Evolutionary conservation across 352 stramenopile genomes (phyloP).

Genomic region (Globisporangium okanoganense): DNA sequence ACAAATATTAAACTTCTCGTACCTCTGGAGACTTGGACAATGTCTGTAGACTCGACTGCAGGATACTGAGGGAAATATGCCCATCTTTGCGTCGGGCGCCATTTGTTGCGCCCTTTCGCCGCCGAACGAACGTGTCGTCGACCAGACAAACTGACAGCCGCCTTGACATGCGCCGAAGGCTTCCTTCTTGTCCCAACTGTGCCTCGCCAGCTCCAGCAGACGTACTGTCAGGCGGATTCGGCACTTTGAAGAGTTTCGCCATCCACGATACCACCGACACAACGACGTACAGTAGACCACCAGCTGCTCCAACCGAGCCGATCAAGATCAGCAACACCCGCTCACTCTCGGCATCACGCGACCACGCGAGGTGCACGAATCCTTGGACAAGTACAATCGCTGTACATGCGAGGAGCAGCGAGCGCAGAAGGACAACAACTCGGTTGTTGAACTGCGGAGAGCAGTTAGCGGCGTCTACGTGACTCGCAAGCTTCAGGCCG

Average conservation of each 20-base stretch:
- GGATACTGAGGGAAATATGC: conserved; percentile 1
- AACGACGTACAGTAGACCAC: not conserved
- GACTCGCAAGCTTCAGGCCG: not conserved
- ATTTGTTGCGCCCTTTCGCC: not conserved
- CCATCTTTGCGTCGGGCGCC: too few relatives aligned
- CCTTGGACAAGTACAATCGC: conserved; percentile 11
- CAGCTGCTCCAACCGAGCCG: not conserved
- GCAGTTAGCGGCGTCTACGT: not conserved
- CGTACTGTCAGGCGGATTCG: too few relatives aligned
- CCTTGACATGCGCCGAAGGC: conserved; percentile 5
- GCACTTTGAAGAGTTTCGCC: not conserved
- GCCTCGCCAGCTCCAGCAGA: not conserved
- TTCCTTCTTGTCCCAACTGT: not conserved
- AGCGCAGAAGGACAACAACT: not conserved
- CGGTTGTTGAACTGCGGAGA: not conserved
- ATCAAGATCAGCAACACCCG: conserved; percentile 7
- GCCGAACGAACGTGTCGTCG: conserved; percentile 11
- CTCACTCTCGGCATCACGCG: conserved; percentile 8
- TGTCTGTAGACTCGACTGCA: conserved; percentile 12
- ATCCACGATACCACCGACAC: not conserved
- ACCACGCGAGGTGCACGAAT: conserved; percentile 1
- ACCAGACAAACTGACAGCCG: conserved; percentile 9
- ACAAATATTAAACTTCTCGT: not conserved
- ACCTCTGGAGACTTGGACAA: conserved; percentile 12
- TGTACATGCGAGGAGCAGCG: conserved; percentile 10